Conservation (phyloP, 129 eudicot genomes). For the Tagetes patula region DNA sequence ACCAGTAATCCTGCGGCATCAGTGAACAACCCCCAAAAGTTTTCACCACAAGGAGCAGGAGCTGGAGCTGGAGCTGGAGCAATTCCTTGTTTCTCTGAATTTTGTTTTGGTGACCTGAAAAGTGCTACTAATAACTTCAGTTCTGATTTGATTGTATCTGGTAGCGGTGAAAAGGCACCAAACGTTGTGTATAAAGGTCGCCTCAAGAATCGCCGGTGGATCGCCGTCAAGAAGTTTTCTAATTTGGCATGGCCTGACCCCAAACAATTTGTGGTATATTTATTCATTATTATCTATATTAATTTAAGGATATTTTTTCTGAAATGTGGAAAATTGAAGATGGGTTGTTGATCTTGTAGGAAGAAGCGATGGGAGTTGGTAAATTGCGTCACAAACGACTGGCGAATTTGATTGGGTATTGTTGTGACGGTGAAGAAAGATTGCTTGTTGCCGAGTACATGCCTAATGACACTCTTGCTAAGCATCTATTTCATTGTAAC, state of each 20-base stretch:
- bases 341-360: slow-evolving; percentile 42
- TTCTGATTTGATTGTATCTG: slow-evolving; percentile 53
- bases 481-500: slow-evolving; percentile 88
- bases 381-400: slow-evolving; percentile 64
- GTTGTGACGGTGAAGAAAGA: slow-evolving; percentile 95
- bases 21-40: slow-evolving; percentile 24
- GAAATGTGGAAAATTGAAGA: slow-evolving; percentile 5
- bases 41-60: slow-evolving; percentile 17
- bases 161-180: slow-evolving; percentile 70
- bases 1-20: too few species aligned
- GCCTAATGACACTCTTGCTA: slow-evolving; percentile 93
- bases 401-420: slow-evolving; percentile 85
- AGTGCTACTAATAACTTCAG: slow-evolving; percentile 64
- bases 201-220: slow-evolving; percentile 57
- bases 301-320: not conserved
- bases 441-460: slow-evolving; percentile 87
- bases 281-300: not conserved
- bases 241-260: slow-evolving; percentile 80
- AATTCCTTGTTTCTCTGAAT: slow-evolving; percentile 48
- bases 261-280: slow-evolving; percentile 62
- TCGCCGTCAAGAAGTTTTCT: slow-evolving; percentile 69
- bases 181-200: slow-evolving; percentile 68
- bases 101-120: slow-evolving; percentile 49
- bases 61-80: slow-evolving; percentile 19
- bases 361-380: slow-evolving; percentile 90